Evolutionary conservation across 495 filamentous ascomycete genomes (phyloP).

Genomic region (Hypoxylon rickii): DNA sequence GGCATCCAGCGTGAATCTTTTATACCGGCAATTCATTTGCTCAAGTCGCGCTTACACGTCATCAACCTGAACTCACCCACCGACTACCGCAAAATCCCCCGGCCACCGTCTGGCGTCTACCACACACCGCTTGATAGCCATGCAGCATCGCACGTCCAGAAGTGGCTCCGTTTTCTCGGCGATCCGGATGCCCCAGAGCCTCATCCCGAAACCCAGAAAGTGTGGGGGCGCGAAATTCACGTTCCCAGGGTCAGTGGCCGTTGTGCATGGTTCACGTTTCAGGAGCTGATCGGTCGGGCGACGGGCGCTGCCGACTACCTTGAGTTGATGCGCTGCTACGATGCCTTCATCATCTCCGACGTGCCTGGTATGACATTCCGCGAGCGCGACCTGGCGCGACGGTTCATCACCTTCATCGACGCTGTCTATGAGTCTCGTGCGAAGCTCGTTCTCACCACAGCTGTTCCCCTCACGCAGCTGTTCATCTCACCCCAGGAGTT

Average conservation of each 20-base stretch:
- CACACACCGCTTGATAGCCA: conserved; percentile 77
- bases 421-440: conserved; percentile 86
- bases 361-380: conserved; percentile 88
- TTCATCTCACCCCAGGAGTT: conserved; percentile 87
- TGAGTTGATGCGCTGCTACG: conserved; percentile 87
- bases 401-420: conserved; percentile 98
- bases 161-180: conserved; percentile 93
- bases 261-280: conserved; percentile 86
- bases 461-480: conserved; percentile 78
- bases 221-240: conserved; percentile 90
- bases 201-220: conserved; percentile 74
- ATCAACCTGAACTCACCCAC: conserved; percentile 94
- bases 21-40: conserved; percentile 90
- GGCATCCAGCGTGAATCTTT: conserved; percentile 96
- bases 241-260: conserved; percentile 87
- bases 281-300: conserved; percentile 84
- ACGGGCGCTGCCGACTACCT: conserved; percentile 94
- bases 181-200: conserved; percentile 79
- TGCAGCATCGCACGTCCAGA: conserved; percentile 79
- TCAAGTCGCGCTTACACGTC: conserved; percentile 79
- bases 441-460: conserved; percentile 92
- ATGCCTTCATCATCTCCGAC: conserved; percentile 88
- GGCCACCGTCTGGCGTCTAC: conserved; percentile 92
- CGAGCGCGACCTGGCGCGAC: conserved; percentile 83
- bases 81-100: conserved; percentile 95